phyloP scores from a whole-genome alignment of 2,329 filamentous ascomycete genomes.

The Endocalyx cinctus region DNA sequence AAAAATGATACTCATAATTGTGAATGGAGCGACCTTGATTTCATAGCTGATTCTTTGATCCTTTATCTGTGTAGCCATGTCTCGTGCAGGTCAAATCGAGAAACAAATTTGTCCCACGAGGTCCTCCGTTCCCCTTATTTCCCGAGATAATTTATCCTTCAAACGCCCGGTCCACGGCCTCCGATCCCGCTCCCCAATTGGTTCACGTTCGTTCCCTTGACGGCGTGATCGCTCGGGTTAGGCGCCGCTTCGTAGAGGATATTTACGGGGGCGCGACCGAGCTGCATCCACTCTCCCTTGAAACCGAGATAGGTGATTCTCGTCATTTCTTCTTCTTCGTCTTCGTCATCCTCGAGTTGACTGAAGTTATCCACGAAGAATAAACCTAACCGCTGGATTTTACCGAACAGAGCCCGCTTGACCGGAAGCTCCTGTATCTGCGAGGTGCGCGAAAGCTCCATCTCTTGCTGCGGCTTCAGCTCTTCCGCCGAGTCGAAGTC shows the following conservation, averaged over 20 bases:
- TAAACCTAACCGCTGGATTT: slow-evolving; percentile 73
- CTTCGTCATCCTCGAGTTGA: slow-evolving; percentile 54
- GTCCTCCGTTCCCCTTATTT: too few relatives aligned
- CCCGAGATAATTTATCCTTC: too few relatives aligned
- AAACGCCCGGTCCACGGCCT: slow-evolving; percentile 32
- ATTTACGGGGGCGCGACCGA: slow-evolving; percentile 76
- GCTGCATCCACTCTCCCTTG: slow-evolving; percentile 86
- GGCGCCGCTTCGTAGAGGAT: slow-evolving; percentile 93
- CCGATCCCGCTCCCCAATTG: slow-evolving; percentile 53
- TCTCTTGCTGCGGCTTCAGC: slow-evolving; percentile 67
- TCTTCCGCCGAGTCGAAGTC: slow-evolving; percentile 78
- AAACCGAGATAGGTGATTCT: slow-evolving; percentile 82
- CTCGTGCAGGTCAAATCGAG: too few relatives aligned
- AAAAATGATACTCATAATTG: too few relatives aligned
- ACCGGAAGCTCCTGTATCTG: slow-evolving; percentile 84
- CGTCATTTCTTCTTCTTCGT: slow-evolving; percentile 78
- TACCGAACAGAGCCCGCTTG: slow-evolving; percentile 82
- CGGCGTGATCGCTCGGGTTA: slow-evolving; percentile 80
- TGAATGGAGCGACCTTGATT: too few relatives aligned
- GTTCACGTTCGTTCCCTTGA: slow-evolving; percentile 53
- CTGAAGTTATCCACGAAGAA: slow-evolving; percentile 93
- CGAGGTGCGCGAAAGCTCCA: slow-evolving; percentile 67
- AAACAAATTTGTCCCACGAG: too few relatives aligned
- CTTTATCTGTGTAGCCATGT: too few relatives aligned
- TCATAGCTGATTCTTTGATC: too few relatives aligned